phyloP scores from a whole-genome alignment of 176 grass and related monocot genomes.

The Oryza brachyantha region DNA sequence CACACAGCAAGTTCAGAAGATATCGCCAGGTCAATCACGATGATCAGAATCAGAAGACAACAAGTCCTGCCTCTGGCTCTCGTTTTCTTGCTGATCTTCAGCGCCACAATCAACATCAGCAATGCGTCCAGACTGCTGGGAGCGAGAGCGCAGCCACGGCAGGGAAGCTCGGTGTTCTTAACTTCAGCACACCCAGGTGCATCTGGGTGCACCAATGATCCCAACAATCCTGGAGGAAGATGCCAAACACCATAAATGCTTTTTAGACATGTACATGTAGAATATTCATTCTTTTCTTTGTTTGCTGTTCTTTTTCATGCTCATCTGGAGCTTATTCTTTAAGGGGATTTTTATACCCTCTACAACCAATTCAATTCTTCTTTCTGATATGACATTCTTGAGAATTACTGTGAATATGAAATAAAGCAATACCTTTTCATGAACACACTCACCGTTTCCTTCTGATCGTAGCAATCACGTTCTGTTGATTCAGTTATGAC shows the following conservation, averaged over 20 bases:
- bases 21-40: background rate
- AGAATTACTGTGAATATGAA: background rate
- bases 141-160: background rate
- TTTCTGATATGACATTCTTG: background rate
- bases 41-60: conserved; percentile 5
- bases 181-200: conserved; percentile 17
- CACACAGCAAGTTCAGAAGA: background rate
- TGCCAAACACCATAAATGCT: conserved; percentile 28
- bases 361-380: background rate
- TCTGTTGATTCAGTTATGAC: background rate
- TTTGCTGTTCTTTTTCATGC: background rate
- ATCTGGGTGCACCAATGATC: conserved; percentile 38
- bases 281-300: background rate
- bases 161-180: background rate
- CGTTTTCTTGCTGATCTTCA: conserved; percentile 31
- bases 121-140: conserved; percentile 32
- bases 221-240: conserved; percentile 24
- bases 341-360: background rate
- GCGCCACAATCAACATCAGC: background rate
- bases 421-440: background rate
- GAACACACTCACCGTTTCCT: background rate
- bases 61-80: conserved; percentile 8
- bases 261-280: conserved; percentile 7
- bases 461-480: background rate
- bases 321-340: background rate